phyloP scores from a whole-genome alignment of 2,329 filamentous ascomycete species.

The Colletotrichum chrysophilum region DNA sequence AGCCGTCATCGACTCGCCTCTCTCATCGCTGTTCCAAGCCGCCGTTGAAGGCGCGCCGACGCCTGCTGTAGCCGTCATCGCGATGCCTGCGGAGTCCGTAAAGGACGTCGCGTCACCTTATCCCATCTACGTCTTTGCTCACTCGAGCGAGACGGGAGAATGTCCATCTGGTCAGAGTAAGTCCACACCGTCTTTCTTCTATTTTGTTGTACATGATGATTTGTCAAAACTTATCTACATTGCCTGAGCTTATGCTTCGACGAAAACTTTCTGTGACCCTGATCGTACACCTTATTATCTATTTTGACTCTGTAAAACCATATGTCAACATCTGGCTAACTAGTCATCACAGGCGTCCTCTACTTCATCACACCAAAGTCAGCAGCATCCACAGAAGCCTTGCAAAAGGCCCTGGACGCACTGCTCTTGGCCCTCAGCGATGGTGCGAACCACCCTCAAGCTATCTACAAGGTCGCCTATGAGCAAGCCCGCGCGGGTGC shows the following conservation, averaged over 20 bases:
- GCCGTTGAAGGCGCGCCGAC: slow-evolving; percentile 76
- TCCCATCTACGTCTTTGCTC: slow-evolving; percentile 68
- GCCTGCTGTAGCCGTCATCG: slow-evolving; percentile 75
- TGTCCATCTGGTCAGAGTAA: slow-evolving; percentile 90
- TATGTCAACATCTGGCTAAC: slow-evolving; percentile 30
- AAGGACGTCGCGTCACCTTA: slow-evolving; percentile 36
- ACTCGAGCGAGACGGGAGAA: slow-evolving; percentile 92
- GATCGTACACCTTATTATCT: slow-evolving; percentile 57
- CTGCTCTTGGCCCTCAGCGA: slow-evolving; percentile 41
- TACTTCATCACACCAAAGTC: slow-evolving; percentile 45
- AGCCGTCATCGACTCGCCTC: slow-evolving; percentile 69
- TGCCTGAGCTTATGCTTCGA: slow-evolving; percentile 90
- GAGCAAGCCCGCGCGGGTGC: slow-evolving; percentile 49
- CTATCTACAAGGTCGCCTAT: slow-evolving; percentile 61
- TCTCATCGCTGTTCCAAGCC: slow-evolving; percentile 71
- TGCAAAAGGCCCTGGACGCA: slow-evolving; percentile 45
- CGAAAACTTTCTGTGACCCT: slow-evolving; percentile 83
- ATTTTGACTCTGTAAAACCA: slow-evolving; percentile 22
- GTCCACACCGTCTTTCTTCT: slow-evolving; percentile 43
- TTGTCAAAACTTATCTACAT: slow-evolving; percentile 99
- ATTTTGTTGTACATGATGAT: slow-evolving; percentile 77
- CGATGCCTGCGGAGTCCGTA: slow-evolving; percentile 63
- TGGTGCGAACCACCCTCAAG: slow-evolving; percentile 31
- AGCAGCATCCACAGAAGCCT: slow-evolving; percentile 36
- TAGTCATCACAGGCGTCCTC: slow-evolving; percentile 26